phyloP scores from a whole-genome alignment of 306 rosid species.

The Ammopiptanthus mongolicus region DNA sequence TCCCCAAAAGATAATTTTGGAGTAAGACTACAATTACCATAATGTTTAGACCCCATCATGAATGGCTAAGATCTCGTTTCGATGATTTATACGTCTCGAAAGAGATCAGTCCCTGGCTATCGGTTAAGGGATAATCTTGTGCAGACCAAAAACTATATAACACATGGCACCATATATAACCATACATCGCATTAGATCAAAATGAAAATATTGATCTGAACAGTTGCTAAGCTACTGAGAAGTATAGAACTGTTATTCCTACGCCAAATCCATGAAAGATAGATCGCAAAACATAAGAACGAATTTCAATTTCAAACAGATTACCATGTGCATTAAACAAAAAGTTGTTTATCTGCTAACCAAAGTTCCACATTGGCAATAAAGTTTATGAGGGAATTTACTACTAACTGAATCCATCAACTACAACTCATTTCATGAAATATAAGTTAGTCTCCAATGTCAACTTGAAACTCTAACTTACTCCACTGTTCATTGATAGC shows the following conservation, averaged over 20 bases:
- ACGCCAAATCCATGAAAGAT: not conserved
- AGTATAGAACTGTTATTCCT: not conserved
- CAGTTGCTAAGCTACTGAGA: no score
- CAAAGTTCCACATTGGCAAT: constrained; percentile 1
- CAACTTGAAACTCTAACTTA: constrained; percentile 38
- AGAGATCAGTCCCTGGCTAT: no score
- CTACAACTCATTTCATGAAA: constrained; percentile 42
- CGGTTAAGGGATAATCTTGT: no score
- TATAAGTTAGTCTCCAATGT: constrained; percentile 29
- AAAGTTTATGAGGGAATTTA: constrained; percentile 5
- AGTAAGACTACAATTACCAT: not conserved
- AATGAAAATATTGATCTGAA: no score
- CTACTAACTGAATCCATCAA: constrained; percentile 27
- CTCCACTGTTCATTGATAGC: constrained; percentile 37
- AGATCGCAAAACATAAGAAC: not conserved
- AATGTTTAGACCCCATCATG: not conserved
- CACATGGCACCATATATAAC: not conserved
- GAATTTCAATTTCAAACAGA: not conserved
- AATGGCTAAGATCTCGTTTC: no score
- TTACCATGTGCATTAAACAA: constrained; percentile 20
- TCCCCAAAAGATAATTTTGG: not conserved
- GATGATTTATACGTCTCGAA: no score
- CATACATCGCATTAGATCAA: not conserved
- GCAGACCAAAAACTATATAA: no score
- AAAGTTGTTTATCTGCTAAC: not conserved